Conservation (phyloP, 352 stramenopile species). For the Phytophthora podocarpi region DNA sequence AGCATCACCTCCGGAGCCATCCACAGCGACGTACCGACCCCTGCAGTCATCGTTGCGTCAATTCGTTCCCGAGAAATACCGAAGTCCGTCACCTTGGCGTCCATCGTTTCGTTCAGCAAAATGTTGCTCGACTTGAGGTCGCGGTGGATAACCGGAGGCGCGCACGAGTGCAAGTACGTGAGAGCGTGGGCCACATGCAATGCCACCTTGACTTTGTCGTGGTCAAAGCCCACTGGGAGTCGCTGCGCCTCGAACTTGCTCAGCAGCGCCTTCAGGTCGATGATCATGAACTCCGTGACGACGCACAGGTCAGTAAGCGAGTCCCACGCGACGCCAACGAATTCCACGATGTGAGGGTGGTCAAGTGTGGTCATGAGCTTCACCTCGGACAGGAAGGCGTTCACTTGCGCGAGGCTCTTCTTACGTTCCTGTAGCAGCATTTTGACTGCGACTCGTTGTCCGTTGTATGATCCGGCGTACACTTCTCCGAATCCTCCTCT, state of each 20-base stretch:
- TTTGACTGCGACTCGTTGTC: slow-evolving; percentile 28
- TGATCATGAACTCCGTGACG: slow-evolving; percentile 57
- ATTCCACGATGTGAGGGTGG: slow-evolving; percentile 46
- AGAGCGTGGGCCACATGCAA: slow-evolving; percentile 38
- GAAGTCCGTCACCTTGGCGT: slow-evolving; percentile 47
- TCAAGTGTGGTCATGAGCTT: slow-evolving; percentile 35
- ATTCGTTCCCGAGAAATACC: slow-evolving; percentile 41
- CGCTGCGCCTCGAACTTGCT: slow-evolving; percentile 25
- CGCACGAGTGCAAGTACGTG: slow-evolving; percentile 49
- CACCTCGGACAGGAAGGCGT: slow-evolving; percentile 28
- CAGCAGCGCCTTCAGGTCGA: slow-evolving; percentile 45
- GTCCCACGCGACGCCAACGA: slow-evolving; percentile 54
- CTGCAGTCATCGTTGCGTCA: slow-evolving; percentile 44
- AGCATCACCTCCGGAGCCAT: slow-evolving; percentile 53
- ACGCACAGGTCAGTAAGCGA: slow-evolving; percentile 40
- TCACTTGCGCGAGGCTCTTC: slow-evolving; percentile 28
- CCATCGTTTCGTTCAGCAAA: slow-evolving; percentile 32
- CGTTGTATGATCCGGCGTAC: slow-evolving; percentile 27
- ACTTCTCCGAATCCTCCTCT: slow-evolving; percentile 31
- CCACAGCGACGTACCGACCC: slow-evolving; percentile 47
- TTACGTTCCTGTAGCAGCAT: slow-evolving; percentile 29
- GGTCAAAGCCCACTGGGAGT: slow-evolving; percentile 32
- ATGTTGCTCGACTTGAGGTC: slow-evolving; percentile 54
- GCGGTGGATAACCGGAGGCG: slow-evolving; percentile 45
- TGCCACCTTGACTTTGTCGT: slow-evolving; percentile 39